A percentile compares a stretch with the other conserved stretches of the same genome.
Evolutionary conservation across 768 basidiomycete species (phyloP).

Genomic region (Paxillus involutus): DNA sequence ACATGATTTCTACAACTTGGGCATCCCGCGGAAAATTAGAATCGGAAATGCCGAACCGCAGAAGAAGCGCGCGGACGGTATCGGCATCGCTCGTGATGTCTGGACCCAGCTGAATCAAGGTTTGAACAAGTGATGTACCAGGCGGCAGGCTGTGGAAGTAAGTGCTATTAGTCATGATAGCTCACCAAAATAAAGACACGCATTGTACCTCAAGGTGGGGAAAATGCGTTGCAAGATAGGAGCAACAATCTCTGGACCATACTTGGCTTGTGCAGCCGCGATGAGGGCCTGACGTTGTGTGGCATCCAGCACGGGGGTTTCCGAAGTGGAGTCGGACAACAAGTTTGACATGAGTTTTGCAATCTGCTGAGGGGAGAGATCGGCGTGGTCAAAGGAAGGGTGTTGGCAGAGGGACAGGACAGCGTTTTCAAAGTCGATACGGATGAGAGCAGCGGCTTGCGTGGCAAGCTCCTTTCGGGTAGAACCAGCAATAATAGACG

Average conservation of each 20-base stretch:
- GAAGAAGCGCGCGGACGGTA: slow-evolving; percentile 63
- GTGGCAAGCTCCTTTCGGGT: slow-evolving; percentile 55
- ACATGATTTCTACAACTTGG: slow-evolving; percentile 71
- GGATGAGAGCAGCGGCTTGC: slow-evolving; percentile 68
- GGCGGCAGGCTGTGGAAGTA: slow-evolving; percentile 53
- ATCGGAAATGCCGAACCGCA: slow-evolving; percentile 75
- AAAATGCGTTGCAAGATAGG: slow-evolving; percentile 77
- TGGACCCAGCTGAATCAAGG: slow-evolving; percentile 73
- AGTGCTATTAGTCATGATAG: slow-evolving; percentile 11
- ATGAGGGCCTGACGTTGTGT: slow-evolving; percentile 76
- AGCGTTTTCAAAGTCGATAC: slow-evolving; percentile 78
- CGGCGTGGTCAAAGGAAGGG: slow-evolving; percentile 80
- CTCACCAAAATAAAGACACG: slow-evolving; percentile 7
- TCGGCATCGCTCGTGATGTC: slow-evolving; percentile 79
- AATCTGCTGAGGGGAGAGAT: slow-evolving; percentile 71
- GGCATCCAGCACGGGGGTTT: slow-evolving; percentile 69
- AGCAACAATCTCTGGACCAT: slow-evolving; percentile 71
- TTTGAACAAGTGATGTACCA: slow-evolving; percentile 70
- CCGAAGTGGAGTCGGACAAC: slow-evolving; percentile 66
- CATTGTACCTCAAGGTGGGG: slow-evolving; percentile 64
- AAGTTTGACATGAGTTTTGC: slow-evolving; percentile 81
- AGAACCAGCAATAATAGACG: slow-evolving; percentile 67
- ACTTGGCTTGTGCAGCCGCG: slow-evolving; percentile 73
- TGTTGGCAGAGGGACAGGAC: slow-evolving; percentile 73
- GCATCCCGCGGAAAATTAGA: slow-evolving; percentile 67